Percentiles rank a stretch among this genome's conserved stretches.
Conservation (phyloP, 139 green algal species). For the Edaphochlamys debaryana region DNA sequence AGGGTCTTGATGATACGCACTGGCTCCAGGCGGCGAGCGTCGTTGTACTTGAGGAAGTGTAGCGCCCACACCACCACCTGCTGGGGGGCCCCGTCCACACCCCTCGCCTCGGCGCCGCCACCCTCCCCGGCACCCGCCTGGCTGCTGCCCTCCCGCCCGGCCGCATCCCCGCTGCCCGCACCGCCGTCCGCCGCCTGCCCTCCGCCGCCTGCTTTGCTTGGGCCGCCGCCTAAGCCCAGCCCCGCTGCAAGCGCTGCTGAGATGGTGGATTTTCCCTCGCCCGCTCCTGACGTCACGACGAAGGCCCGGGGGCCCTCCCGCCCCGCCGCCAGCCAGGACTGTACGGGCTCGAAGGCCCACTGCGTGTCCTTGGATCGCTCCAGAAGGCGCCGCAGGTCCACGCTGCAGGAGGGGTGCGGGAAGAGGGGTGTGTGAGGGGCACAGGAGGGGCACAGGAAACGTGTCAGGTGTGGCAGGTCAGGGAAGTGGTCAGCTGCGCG, state of each 20-base stretch:
- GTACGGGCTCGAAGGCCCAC: background rate
- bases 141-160: too few species aligned
- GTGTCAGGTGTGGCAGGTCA: too few species aligned
- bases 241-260: background rate
- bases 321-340: background rate
- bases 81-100: too few species aligned
- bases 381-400: background rate
- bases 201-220: too few species aligned
- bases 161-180: background rate
- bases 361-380: background rate
- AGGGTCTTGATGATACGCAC: slow-evolving; percentile 34
- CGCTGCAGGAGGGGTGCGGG: background rate
- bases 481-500: too few species aligned
- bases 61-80: background rate
- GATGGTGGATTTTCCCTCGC: slow-evolving; percentile 1
- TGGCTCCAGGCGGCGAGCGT: slow-evolving; percentile 27
- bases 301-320: background rate
- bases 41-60: slow-evolving; percentile 45
- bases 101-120: too few species aligned
- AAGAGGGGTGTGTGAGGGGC: too few species aligned
- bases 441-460: too few species aligned
- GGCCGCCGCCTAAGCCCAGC: background rate
- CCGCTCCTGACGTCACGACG: background rate
- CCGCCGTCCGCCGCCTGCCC: too few species aligned
- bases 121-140: too few species aligned